Percentiles rank a stretch among this genome's conserved stretches.
phyloP scores from a whole-genome alignment of 306 rosid species.

The Nissolia schottii region DNA sequence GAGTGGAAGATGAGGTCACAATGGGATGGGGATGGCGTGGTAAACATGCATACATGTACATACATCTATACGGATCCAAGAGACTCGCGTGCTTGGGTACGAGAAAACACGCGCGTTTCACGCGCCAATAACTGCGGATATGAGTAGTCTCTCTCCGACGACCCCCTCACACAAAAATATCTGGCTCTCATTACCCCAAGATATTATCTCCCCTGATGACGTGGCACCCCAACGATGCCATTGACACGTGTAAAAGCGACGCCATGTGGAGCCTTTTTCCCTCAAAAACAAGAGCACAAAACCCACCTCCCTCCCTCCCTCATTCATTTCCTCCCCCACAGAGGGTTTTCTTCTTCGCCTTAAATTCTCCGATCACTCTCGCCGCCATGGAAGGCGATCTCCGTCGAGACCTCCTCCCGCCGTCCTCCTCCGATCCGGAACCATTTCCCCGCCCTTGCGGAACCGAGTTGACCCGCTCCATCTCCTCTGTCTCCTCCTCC shows the following conservation, averaged over 20 bases:
- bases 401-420: slow-evolving; percentile 19
- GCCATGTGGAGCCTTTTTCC: slow-evolving; percentile 67
- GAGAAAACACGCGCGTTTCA: slow-evolving; percentile 7
- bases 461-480: slow-evolving; percentile 34
- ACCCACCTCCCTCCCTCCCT: neutral
- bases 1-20: neutral
- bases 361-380: slow-evolving; percentile 19
- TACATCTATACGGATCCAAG: neutral
- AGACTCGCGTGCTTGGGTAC: neutral
- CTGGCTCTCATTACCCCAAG: slow-evolving; percentile 55
- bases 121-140: slow-evolving; percentile 23
- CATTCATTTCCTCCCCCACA: neutral
- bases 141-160: neutral
- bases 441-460: slow-evolving; percentile 7
- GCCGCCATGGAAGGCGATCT: slow-evolving; percentile 34
- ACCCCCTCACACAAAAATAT: slow-evolving; percentile 49
- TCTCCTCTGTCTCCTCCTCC: slow-evolving; percentile 42
- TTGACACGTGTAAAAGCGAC: slow-evolving; percentile 83
- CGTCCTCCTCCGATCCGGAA: slow-evolving; percentile 40
- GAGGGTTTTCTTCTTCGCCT: slow-evolving; percentile 35
- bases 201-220: slow-evolving; percentile 56
- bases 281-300: neutral
- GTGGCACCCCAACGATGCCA: slow-evolving; percentile 33
- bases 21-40: neutral
- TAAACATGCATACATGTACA: neutral